Evolutionary conservation across 768 basidiomycete genomes (phyloP).

Genomic region (Suillus bovinus): DNA sequence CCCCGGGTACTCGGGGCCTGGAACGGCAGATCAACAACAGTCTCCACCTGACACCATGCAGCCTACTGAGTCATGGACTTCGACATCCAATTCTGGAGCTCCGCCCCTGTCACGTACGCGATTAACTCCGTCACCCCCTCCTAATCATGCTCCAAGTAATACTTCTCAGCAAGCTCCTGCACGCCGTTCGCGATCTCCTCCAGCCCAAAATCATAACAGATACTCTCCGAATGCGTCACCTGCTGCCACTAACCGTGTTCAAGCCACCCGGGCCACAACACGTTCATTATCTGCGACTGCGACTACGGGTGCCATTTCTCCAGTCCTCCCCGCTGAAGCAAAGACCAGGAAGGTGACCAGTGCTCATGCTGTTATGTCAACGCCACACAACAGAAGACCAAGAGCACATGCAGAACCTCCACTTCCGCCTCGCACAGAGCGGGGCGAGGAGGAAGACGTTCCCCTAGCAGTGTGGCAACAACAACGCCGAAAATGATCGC

Average conservation of each 20-base stretch:
- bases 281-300: slow-evolving; percentile 65
- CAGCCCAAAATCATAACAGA: slow-evolving; percentile 39
- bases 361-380: slow-evolving; percentile 54
- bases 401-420: slow-evolving; percentile 41
- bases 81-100: slow-evolving; percentile 30
- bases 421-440: slow-evolving; percentile 29
- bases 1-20: slow-evolving; percentile 15
- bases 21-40: slow-evolving; percentile 38
- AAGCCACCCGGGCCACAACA: slow-evolving; percentile 44
- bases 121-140: slow-evolving; percentile 37
- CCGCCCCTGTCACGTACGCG: slow-evolving; percentile 23
- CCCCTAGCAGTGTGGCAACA: slow-evolving; percentile 81
- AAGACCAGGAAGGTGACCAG: slow-evolving; percentile 65
- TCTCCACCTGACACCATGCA: slow-evolving; percentile 66
- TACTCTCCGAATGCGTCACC: slow-evolving; percentile 30
- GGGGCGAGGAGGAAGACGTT: slow-evolving; percentile 73
- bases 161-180: slow-evolving; percentile 29
- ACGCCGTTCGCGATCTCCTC: slow-evolving; percentile 57
- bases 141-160: slow-evolving; percentile 26
- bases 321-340: slow-evolving; percentile 41
- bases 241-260: slow-evolving; percentile 24
- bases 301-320: slow-evolving; percentile 46
- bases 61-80: slow-evolving; percentile 40
- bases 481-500: slow-evolving; percentile 46
- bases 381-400: slow-evolving; percentile 38